These are phyloP conservation scores for Bipolaris gigantea DNA, from an alignment of 2,329 filamentous ascomycete species.

Conservation along the genomic window DNA sequence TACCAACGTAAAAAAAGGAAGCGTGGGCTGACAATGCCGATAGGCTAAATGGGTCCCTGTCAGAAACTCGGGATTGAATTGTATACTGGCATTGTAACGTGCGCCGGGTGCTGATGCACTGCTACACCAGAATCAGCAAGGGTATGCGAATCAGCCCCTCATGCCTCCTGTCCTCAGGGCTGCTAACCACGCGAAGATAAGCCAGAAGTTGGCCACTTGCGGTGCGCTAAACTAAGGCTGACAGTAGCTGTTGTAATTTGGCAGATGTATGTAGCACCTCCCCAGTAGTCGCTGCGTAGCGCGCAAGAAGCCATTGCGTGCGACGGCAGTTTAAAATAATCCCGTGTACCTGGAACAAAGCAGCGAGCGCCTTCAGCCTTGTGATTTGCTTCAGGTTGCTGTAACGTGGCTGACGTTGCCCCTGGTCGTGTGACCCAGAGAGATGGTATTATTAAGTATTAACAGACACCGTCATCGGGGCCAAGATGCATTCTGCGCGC, in stretches of 20 bases:
- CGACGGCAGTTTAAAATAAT: not conserved
- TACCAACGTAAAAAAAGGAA: slow-evolving; percentile 5
- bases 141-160: not conserved
- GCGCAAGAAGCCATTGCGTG: not conserved
- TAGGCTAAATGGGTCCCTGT: not conserved
- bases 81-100: slow-evolving; percentile 3
- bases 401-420: slow-evolving; percentile 3
- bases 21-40: not conserved
- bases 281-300: not conserved
- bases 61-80: not conserved
- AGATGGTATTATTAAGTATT: not conserved
- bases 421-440: slow-evolving; percentile 1
- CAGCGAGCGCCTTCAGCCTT: slow-evolving; percentile 1
- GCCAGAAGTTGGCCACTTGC: not conserved
- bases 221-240: not conserved
- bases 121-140: slow-evolving; percentile 1
- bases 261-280: not conserved
- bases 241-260: not conserved
- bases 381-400: slow-evolving; percentile 11
- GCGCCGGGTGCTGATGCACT: not conserved
- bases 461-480: not conserved
- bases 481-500: not conserved
- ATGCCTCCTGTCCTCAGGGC: not conserved
- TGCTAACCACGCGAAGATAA: not conserved
- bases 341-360: slow-evolving; percentile 6